phyloP scores from a whole-genome alignment of 148 eudicot genomes.

The Fagopyrum esculentum region DNA sequence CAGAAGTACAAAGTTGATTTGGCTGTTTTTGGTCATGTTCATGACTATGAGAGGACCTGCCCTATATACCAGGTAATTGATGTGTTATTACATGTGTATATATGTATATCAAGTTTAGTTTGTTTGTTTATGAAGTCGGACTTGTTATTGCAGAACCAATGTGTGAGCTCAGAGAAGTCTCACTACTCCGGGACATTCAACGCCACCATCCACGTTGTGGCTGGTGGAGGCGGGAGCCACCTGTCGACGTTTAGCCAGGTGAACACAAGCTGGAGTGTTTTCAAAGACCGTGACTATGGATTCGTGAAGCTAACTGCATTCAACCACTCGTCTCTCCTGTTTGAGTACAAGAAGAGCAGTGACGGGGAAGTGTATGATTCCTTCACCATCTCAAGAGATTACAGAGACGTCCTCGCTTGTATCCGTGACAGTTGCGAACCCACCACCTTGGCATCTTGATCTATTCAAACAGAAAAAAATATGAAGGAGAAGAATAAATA shows the following conservation, averaged over 20 bases:
- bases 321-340: conserved; percentile 54
- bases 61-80: conserved; percentile 68
- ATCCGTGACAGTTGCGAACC: conserved; percentile 49
- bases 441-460: conserved; percentile 42
- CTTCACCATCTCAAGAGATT: conserved; percentile 67
- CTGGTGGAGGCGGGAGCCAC: conserved; percentile 70
- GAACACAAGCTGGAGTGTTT: conserved; percentile 55
- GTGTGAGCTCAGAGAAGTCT: conserved; percentile 51
- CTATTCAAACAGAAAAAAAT: background rate
- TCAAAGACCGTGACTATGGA: conserved; percentile 64
- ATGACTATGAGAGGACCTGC: conserved; percentile 84
- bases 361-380: conserved; percentile 70
- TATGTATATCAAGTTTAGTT: background rate
- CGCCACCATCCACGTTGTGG: conserved; percentile 83
- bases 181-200: conserved; percentile 65
- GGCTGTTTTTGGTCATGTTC: conserved; percentile 79
- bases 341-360: conserved; percentile 76
- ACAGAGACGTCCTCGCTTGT: conserved; percentile 72
- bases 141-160: conserved; percentile 38
- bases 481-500: background rate
- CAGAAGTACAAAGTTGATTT: conserved; percentile 91
- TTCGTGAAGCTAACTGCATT: conserved; percentile 82
- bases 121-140: no score
- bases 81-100: background rate
- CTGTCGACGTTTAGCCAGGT: conserved; percentile 44